Conservation (phyloP, 805 yeast species). For the Clavispora fructus region DNA sequence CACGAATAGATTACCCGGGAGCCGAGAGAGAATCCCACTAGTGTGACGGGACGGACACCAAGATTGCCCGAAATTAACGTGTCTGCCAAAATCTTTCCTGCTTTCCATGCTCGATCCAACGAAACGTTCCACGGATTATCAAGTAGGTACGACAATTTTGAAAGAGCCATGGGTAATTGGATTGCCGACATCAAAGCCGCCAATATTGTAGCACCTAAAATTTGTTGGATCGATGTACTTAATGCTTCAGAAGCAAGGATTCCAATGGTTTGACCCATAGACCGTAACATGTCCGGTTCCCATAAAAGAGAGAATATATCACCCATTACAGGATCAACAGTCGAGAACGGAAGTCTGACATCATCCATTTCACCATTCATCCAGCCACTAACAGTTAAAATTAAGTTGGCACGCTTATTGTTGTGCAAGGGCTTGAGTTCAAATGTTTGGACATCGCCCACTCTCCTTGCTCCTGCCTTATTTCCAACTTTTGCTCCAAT, state of each 20-base stretch:
- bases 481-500: slow-evolving; percentile 88
- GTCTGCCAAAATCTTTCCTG: slow-evolving; percentile 88
- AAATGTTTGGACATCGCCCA: slow-evolving; percentile 89
- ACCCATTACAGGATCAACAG: slow-evolving; percentile 97
- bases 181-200: slow-evolving; percentile 89
- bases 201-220: slow-evolving; percentile 84
- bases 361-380: slow-evolving; percentile 94
- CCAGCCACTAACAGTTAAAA: slow-evolving; percentile 95
- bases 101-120: slow-evolving; percentile 94
- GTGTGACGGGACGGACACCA: slow-evolving; percentile 87
- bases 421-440: slow-evolving; percentile 92
- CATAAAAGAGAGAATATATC: slow-evolving; percentile 86
- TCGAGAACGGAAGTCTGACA: slow-evolving; percentile 90
- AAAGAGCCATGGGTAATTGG: slow-evolving; percentile 85
- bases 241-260: slow-evolving; percentile 92
- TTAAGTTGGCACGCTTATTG: slow-evolving; percentile 79
- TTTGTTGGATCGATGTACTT: slow-evolving; percentile 90
- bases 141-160: slow-evolving; percentile 80
- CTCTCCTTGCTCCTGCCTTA: slow-evolving; percentile 77
- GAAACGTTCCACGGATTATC: slow-evolving; percentile 99
- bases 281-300: slow-evolving; percentile 97
- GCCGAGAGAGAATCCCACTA: slow-evolving; percentile 92
- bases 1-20: slow-evolving; percentile 91
- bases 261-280: slow-evolving; percentile 93
- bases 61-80: slow-evolving; percentile 80